phyloP scores from a whole-genome alignment of 257 asterid genomes.

The Jacaranda copaia region DNA sequence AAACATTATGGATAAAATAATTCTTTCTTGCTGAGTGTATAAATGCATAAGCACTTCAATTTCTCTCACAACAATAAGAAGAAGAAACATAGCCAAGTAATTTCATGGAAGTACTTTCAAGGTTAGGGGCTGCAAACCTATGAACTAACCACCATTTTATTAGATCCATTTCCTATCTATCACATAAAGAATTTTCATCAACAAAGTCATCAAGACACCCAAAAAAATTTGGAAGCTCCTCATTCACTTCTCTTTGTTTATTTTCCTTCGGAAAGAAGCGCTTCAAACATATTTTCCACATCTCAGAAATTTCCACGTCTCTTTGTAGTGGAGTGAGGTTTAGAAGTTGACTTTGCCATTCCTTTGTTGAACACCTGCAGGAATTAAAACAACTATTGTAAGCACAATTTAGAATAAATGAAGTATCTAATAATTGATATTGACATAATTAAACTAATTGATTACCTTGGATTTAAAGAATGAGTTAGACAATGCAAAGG shows the following conservation, averaged over 20 bases:
- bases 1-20: not conserved
- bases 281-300: not conserved
- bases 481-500: not conserved
- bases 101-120: not conserved
- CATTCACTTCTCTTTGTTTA: not conserved
- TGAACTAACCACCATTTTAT: not conserved
- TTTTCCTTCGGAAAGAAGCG: not conserved
- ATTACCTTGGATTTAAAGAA: not conserved
- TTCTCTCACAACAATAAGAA: not conserved
- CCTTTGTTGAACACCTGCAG: not conserved
- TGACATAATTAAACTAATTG: not conserved
- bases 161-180: not conserved
- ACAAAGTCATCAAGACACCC: not conserved
- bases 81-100: not conserved
- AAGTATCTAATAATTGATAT: not conserved
- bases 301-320: not conserved
- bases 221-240: not conserved
- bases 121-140: not conserved
- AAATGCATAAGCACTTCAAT: not conserved
- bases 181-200: not conserved
- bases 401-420: not conserved
- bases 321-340: not conserved
- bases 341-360: not conserved
- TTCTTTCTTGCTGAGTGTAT: not conserved
- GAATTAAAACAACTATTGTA: not conserved